phyloP scores from a whole-genome alignment of 352 stramenopile species.

The Thraustochytrium striatum region DNA sequence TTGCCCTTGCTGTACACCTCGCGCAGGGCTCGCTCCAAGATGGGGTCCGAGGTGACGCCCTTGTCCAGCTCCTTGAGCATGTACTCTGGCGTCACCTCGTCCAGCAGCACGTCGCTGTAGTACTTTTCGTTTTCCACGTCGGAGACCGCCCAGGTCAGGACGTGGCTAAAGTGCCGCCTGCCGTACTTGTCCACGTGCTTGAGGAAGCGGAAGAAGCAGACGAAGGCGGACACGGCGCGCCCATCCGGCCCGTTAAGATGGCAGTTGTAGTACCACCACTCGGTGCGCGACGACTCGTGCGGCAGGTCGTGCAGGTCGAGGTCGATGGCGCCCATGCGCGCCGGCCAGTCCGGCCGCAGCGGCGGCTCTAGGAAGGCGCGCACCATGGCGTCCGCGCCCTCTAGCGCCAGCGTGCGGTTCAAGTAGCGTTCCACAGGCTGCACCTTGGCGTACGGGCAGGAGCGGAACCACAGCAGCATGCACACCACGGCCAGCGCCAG shows the following conservation, averaged over 20 bases:
- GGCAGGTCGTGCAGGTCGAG: slow-evolving; percentile 51
- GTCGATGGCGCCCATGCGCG: slow-evolving; percentile 47
- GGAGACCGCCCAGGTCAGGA: slow-evolving; percentile 22
- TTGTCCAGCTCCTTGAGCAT: slow-evolving; percentile 34
- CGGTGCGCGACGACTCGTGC: slow-evolving; percentile 33
- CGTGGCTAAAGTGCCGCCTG: not conserved
- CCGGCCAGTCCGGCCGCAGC: slow-evolving; percentile 48
- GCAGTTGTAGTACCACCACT: slow-evolving; percentile 53
- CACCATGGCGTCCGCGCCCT: not conserved
- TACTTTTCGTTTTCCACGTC: slow-evolving; percentile 46
- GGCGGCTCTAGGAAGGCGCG: slow-evolving; percentile 7
- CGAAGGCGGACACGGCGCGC: slow-evolving; percentile 5
- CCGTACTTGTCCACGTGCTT: slow-evolving; percentile 32
- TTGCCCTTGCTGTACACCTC: slow-evolving; percentile 50
- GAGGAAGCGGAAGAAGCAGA: slow-evolving; percentile 43
- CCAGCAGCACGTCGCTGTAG: slow-evolving; percentile 43
- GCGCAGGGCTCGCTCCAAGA: slow-evolving; percentile 34
- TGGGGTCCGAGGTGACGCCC: slow-evolving; percentile 17
- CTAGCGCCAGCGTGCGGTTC: not conserved
- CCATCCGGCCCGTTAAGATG: slow-evolving; percentile 36
- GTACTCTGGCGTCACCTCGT: slow-evolving; percentile 36
- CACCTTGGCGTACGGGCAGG: not conserved
- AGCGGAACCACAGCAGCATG: not conserved
- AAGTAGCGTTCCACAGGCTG: not conserved
- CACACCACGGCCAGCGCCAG: not conserved